Base-by-base conservation (phyloP, 495 filamentous ascomycete genomes). In the Neurospora pannonica region DNA sequence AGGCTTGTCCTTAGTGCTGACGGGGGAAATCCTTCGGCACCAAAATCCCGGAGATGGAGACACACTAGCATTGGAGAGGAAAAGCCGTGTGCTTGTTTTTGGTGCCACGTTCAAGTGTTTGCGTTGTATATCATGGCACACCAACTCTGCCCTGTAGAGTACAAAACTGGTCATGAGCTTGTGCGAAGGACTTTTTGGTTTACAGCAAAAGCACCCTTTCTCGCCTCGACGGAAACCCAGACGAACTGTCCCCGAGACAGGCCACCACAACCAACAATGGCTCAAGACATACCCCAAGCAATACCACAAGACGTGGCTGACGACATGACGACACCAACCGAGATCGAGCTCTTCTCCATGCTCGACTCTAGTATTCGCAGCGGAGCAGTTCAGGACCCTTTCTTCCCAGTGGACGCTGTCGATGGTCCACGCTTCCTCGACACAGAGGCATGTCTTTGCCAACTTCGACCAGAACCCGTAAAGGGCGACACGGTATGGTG, bases 361-460 rank as follows among this genome's bases (percentile, higher is more conserved):
- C 21, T 54, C 46, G 46, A 24, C 10, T 54, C 46, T 24, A 24
- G 46, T 11, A 24, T 54, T 54, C 46, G 10, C n/a, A 54, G 21
- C 46, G 46, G 46, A 54, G 46, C n/a, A 54, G 1, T 54, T 37
- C 82, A 82, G 71, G 78, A 81, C 67, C 82, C 82, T 4, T 82
- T 79, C 74, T 72, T 81, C 21, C 81, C 82, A 13, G 74, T 75
- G 71, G 76, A 79, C 2, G 1, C 31, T 3, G 38, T 75, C 0
- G 31, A 46, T 2, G 82, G 83, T 4, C 83, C 83, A 71, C 72
- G 74, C 48, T 85, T 85, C 72, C 75, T 84, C 36, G 84, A 85
- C 70, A 82, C 79, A 1, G 78, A 76, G 38, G 80, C 78, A 38
- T 85, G 84, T 71, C 76, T 80, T 21, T 85, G 84, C 43, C 78